A percentile compares a stretch with the other conserved stretches of the same genome.
Evolutionary conservation across 2,329 filamentous ascomycete species (phyloP).

Genomic region (Fusarium azukiicola): DNA sequence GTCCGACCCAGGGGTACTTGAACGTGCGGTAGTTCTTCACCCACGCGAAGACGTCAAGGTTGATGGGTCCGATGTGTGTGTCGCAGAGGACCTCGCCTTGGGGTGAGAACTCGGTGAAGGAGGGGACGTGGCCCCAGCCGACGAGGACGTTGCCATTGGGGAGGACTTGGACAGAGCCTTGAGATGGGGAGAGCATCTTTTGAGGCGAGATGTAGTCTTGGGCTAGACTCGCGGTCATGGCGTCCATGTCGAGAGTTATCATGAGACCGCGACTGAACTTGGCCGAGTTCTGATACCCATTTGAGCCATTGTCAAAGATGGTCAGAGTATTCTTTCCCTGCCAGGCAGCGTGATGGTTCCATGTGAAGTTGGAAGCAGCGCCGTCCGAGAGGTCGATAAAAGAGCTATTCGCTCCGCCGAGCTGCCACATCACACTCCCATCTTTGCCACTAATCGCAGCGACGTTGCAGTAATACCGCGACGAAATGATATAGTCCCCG

Average conservation of each 20-base stretch:
- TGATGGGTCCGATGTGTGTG: conserved; percentile 67
- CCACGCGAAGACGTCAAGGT: conserved; percentile 56
- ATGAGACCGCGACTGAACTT: conserved; percentile 52
- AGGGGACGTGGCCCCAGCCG: conserved; percentile 76
- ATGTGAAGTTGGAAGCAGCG: conserved; percentile 64
- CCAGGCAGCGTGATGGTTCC: conserved; percentile 74
- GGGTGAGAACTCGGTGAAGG: conserved; percentile 69
- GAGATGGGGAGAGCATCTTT: conserved; percentile 62
- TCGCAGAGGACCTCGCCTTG: conserved; percentile 76
- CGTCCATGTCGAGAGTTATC: conserved; percentile 48
- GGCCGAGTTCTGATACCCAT: conserved; percentile 37
- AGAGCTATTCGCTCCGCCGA: conserved; percentile 71
- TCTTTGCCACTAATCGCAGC: conserved; percentile 69
- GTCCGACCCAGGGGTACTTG: conserved; percentile 75
- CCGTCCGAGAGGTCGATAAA: conserved; percentile 60
- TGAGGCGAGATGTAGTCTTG: conserved; percentile 70
- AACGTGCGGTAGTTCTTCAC: conserved; percentile 77
- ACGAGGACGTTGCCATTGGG: conserved; percentile 75
- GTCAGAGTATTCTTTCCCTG: conserved; percentile 73
- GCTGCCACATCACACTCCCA: conserved; percentile 73
- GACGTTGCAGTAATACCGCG: conserved; percentile 71
- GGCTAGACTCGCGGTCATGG: conserved; percentile 58
- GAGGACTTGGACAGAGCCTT: conserved; percentile 74
- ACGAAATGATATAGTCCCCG: conserved; percentile 77
- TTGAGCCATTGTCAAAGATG: conserved; percentile 63